Evolutionary conservation across 2,329 filamentous ascomycete species (phyloP).

Genomic region (Dothistroma septosporum): DNA sequence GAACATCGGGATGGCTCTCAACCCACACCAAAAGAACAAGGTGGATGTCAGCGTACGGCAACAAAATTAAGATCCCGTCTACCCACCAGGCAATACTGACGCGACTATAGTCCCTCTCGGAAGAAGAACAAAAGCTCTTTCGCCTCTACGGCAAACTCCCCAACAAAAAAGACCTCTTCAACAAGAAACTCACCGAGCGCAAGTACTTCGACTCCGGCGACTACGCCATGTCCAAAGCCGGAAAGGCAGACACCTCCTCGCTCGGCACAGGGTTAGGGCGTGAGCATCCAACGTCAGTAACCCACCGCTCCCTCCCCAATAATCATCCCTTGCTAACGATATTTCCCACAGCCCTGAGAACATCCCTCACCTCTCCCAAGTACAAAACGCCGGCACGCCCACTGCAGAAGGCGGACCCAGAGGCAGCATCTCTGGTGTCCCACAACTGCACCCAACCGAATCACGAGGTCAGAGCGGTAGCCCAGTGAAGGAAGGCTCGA

Average conservation of each 20-base stretch:
- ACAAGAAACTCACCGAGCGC: constrained; percentile 98
- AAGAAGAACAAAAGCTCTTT: constrained; percentile 95
- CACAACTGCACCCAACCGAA: constrained; percentile 40
- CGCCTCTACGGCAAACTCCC: constrained; percentile 97
- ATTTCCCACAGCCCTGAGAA: constrained; percentile 33
- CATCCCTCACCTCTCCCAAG: constrained; percentile 36
- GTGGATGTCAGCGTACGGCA: constrained; percentile 89
- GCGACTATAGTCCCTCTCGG: constrained; percentile 68
- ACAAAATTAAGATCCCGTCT: too few species aligned
- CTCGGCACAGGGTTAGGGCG: constrained; percentile 82
- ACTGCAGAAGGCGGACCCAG: constrained; percentile 17
- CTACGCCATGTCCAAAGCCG: constrained; percentile 91
- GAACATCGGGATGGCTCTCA: constrained; percentile 51
- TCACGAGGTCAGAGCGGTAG: constrained; percentile 60
- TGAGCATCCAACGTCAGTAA: constrained; percentile 74
- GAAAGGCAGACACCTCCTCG: constrained; percentile 82
- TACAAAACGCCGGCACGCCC: constrained; percentile 22
- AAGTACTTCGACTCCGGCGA: constrained; percentile 97
- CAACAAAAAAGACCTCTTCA: constrained; percentile 90
- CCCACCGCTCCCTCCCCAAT: constrained; percentile 47
- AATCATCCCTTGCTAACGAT: constrained; percentile 8
- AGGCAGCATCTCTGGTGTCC: constrained; percentile 23
- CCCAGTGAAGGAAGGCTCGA: constrained; percentile 86
- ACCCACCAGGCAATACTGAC: constrained; percentile 9
- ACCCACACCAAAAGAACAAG: constrained; percentile 98